phyloP scores from a whole-genome alignment of 495 filamentous ascomycete genomes.

The Neurospora discreta region DNA sequence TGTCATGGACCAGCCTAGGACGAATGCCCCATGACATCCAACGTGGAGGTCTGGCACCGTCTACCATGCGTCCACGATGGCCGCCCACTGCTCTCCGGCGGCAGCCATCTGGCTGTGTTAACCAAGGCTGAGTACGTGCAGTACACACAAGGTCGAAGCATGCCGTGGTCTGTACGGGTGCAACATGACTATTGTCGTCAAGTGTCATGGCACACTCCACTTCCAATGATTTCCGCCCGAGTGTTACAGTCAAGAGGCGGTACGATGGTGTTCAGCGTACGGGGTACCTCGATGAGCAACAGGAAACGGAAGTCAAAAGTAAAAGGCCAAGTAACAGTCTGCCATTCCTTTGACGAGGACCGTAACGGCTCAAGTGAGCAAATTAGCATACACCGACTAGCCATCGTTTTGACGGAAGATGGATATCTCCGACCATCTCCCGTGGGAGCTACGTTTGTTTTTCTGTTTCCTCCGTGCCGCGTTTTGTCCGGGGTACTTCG shows the following conservation, averaged over 20 bases:
- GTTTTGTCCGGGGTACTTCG: not conserved
- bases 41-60: slow-evolving; percentile 2
- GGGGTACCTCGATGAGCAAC: slow-evolving; percentile 3
- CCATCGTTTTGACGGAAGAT: not conserved
- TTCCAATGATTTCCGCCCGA: slow-evolving; percentile 14
- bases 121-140: slow-evolving; percentile 1
- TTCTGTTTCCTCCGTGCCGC: slow-evolving; percentile 1
- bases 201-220: slow-evolving; percentile 11
- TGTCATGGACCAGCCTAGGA: not conserved
- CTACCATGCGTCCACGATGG: slow-evolving; percentile 6
- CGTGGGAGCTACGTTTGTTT: not conserved
- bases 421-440: not conserved
- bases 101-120: not conserved
- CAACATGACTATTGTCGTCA: slow-evolving; percentile 1
- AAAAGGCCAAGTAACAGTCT: slow-evolving; percentile 4
- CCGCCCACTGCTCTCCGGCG: not conserved
- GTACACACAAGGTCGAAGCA: slow-evolving; percentile 2
- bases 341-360: not conserved
- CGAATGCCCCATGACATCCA: not conserved
- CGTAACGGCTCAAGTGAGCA: not conserved
- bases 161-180: slow-evolving; percentile 12
- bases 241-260: slow-evolving; percentile 7
- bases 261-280: not conserved
- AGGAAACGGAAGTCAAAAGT: slow-evolving; percentile 6
- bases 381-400: not conserved